Evolutionary conservation across 148 eudicot species (phyloP).

Genomic region (Selenicereus undatus): DNA sequence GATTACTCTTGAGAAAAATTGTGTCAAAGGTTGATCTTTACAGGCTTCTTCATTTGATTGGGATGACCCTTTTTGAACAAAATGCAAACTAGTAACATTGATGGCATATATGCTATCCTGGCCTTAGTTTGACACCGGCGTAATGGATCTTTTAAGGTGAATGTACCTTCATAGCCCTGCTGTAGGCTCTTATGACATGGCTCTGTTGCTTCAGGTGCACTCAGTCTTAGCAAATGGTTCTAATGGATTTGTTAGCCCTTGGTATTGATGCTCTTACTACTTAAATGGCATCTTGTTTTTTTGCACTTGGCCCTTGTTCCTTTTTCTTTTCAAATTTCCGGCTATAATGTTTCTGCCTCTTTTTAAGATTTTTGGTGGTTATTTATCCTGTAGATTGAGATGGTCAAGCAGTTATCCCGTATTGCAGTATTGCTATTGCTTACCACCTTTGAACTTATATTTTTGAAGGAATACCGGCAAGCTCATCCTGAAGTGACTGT

Average conservation of each 20-base stretch:
- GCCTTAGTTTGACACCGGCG: too few species aligned
- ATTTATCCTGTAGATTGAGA: not conserved
- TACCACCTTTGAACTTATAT: constrained; percentile 6
- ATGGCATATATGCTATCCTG: not conserved
- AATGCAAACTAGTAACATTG: not conserved
- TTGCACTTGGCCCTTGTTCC: not conserved
- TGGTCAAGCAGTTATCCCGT: not conserved
- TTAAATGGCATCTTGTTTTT: too few species aligned
- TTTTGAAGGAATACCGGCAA: constrained; percentile 67
- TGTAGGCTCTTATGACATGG: too few species aligned
- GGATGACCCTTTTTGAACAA: not conserved
- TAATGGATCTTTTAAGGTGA: too few species aligned
- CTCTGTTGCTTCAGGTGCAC: not conserved
- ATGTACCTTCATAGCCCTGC: not conserved
- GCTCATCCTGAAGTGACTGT: constrained; percentile 78
- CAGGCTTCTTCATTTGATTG: not conserved
- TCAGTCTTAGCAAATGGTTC: not conserved
- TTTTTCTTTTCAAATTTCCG: not conserved
- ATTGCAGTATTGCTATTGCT: too few species aligned
- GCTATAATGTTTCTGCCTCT: not conserved
- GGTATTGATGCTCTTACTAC: too few species aligned
- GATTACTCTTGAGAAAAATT: too few species aligned
- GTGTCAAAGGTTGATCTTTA: not conserved
- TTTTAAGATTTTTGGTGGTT: not conserved
- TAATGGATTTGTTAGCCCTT: not conserved